Evolutionary conservation across 2,329 filamentous ascomycete genomes (phyloP), one percentile per base, ranked within the genome.

Genomic region (Penicillium sp.): DNA sequence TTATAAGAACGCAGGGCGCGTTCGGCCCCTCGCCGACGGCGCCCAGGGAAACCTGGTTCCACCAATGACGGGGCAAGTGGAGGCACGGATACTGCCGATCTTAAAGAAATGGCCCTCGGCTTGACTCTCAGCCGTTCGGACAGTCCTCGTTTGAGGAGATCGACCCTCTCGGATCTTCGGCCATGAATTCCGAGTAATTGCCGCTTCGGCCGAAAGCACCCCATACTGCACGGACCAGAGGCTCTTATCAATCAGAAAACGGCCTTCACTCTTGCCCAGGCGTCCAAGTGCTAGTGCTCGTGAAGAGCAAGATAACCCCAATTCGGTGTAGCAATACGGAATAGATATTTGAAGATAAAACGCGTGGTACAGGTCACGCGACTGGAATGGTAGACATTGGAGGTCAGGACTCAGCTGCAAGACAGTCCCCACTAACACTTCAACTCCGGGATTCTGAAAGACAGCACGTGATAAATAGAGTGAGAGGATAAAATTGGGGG

Each of bases 171-270:
- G 13, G 13, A 27, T 27, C 24, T n/a, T n/a, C 34, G 34, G 31
- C 31, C 31, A 11, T 1, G 31, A 11, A 6, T 4, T 3, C 41
- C 41, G 41, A 44, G 22, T 3, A 44, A 44, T 24, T 14, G n/a
- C 41, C 41, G 41, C 41, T 44, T 44, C 41, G 41, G 41, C 41
- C 41, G 41, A 44, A 44, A 44, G 41, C 18, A 9, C 38, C 38
- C 38, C 38, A 21, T 18, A 40, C 38, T 40, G 38, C n/a, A 21
- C 18, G n/a, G 18, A 21, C 34, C 34, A 40, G 10, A 16, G 38
- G 38, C n/a, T 40, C 8, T 40, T 21, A 10, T 18, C 13, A 8
- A n/a, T 3, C 36, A 34, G 11, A 14, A 34, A 34, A 11, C 24
- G 2, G 24, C 24, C 24, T 27, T 27, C 24, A 27, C 3, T 27